Base-by-base conservation (phyloP, 2,329 filamentous ascomycete species). In the Emergomyces pasteurianus region DNA sequence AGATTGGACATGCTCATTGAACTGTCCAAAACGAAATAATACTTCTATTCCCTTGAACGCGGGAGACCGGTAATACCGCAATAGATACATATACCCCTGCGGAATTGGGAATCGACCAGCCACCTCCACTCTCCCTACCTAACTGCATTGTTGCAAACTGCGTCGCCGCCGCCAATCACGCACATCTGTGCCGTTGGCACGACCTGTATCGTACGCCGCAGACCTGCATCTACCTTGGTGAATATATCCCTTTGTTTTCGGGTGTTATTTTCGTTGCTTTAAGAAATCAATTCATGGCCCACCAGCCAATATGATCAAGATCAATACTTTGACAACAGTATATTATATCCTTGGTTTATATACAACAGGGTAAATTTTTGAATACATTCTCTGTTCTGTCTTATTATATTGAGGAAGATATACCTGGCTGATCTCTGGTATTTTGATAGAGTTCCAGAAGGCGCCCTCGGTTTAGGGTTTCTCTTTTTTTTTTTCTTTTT, bases 1-100 rank as follows among this genome's bases (percentile, higher is more conserved):
- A 79, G 66, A 73, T 79, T 61, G 76, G 77, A 42, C 77, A 79
- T 71, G 76, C 75, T 58, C 76, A 78, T 64, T 78, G 46, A 49
- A n/a, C 6, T 16, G 26, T 9, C 3, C 21, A 16, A 49, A 28
- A 18, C 1, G 21, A 26, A 18, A 28, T 28, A 26, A 16, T 28
- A 28, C 12, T 26, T 12, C 23, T 21, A 23, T 12, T n/a, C 46
- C 23, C 4, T 23, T 28, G 14, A 23, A 12, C 23, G 23, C 23
- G 10, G 46, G 28, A 5, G 12, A 7, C 23, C 2, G 23, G 14
- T 26, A 16, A 26, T 26, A 49, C 3, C 10, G 9, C 7, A 1
- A 28, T 2, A 28, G 6, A 46, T 5, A 46, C 10, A 4, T 12
- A 46, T 46, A 16, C 1, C 5, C 12, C 12, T 7, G 1, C 4